phyloP scores from a whole-genome alignment of 2,329 filamentous ascomycete species.

The Basipetospora chlamydospora region DNA sequence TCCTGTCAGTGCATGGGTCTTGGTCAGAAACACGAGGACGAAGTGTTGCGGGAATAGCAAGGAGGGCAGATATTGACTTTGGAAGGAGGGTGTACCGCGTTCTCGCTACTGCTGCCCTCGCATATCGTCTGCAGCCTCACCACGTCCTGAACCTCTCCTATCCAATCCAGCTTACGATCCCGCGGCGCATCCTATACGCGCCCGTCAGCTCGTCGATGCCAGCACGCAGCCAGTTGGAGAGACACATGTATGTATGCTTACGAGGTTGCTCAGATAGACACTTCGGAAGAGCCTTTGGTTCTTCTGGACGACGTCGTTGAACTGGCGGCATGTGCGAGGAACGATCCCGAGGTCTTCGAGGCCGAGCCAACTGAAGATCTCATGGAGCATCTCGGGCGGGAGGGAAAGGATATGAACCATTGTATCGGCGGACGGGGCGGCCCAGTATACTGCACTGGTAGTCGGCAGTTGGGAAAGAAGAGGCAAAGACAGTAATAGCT shows the following conservation, averaged over 20 bases:
- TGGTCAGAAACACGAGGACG: background rate
- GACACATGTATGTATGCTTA: conserved; percentile 22
- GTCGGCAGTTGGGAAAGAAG: no score
- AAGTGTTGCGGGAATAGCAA: background rate
- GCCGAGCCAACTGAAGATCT: conserved; percentile 41
- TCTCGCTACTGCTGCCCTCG: conserved; percentile 19
- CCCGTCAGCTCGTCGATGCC: background rate
- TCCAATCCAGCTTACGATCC: conserved; percentile 24
- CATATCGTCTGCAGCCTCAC: conserved; percentile 30
- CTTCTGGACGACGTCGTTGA: conserved; percentile 41
- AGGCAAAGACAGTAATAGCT: no score
- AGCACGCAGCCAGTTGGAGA: background rate
- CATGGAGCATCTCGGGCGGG: conserved; percentile 48
- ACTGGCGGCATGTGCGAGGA: conserved; percentile 31
- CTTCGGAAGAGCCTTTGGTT: conserved; percentile 45
- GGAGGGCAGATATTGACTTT: background rate
- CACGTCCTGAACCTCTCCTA: conserved; percentile 26
- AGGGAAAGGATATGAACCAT: conserved; percentile 23
- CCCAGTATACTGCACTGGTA: background rate
- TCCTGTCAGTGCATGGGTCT: conserved; percentile 16
- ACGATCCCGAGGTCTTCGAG: conserved; percentile 41
- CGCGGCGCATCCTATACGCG: conserved; percentile 17
- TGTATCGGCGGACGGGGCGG: background rate
- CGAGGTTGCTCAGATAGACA: conserved; percentile 43
- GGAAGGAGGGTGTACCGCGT: background rate